Percentiles rank a stretch among this genome's conserved stretches.
phyloP scores from a whole-genome alignment of 257 asterid species.

The Thymus mandschuricus region DNA sequence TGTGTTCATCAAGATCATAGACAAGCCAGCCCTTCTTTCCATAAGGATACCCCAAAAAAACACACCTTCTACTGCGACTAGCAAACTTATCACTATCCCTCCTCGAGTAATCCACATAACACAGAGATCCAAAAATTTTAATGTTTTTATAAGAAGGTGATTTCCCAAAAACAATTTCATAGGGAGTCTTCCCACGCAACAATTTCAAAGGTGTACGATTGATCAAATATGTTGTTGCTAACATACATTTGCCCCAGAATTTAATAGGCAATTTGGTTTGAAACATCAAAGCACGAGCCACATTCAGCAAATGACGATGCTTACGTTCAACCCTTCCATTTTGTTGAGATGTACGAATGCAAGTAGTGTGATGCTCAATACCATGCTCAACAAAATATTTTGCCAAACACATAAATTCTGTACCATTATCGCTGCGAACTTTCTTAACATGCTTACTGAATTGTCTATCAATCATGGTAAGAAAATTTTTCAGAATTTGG shows the following conservation, averaged over 20 bases:
- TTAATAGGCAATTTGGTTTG: neutral
- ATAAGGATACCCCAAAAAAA: neutral
- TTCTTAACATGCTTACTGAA: neutral
- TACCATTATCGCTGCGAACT: neutral
- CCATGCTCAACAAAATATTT: neutral
- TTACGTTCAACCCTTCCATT: constrained; percentile 16
- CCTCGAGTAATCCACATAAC: too few relatives aligned
- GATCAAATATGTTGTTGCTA: constrained; percentile 20
- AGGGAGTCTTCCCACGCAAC: neutral
- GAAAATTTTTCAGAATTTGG: neutral
- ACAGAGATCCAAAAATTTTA: too few relatives aligned
- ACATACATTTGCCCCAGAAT: neutral
- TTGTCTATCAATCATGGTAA: neutral
- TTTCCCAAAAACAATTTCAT: neutral
- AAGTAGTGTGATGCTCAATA: neutral
- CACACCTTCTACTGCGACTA: neutral
- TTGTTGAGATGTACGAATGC: constrained; percentile 21
- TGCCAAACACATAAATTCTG: neutral
- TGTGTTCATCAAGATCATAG: too few relatives aligned
- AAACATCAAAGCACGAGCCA: constrained; percentile 9
- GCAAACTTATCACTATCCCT: neutral
- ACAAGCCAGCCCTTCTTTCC: neutral
- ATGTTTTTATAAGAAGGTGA: too few relatives aligned
- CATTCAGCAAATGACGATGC: constrained; percentile 13
- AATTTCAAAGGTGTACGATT: constrained; percentile 6